Evolutionary conservation across 2,329 filamentous ascomycete genomes (phyloP).

Genomic region (Colletotrichum sp.): DNA sequence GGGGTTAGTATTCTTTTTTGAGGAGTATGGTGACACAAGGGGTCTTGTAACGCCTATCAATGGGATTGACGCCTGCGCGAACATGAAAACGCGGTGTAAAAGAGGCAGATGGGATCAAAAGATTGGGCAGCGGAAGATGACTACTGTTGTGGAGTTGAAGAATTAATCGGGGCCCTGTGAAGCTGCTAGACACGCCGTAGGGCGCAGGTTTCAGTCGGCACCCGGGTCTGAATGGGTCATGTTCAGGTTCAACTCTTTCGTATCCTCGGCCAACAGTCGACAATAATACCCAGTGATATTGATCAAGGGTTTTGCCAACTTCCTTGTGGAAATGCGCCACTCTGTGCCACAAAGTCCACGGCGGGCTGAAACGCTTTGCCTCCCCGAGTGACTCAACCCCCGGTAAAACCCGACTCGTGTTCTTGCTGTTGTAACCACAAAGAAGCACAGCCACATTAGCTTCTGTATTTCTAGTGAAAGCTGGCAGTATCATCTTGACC

Average conservation of each 20-base stretch:
- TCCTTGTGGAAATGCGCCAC: neutral
- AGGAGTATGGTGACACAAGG: too few species aligned
- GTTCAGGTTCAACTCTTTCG: fast-evolving
- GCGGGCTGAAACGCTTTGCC: neutral
- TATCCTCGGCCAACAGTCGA: neutral
- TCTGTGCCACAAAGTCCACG: neutral
- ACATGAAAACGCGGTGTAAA: too few species aligned
- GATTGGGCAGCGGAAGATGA: too few species aligned
- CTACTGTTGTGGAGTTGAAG: too few species aligned
- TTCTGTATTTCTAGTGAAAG: neutral
- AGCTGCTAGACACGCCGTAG: neutral
- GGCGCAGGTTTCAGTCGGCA: neutral
- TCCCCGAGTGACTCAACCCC: neutral
- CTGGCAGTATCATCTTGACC: fast-evolving
- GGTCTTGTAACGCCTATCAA: too few species aligned
- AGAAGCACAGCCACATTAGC: neutral
- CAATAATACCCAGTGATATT: neutral
- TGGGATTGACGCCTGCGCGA: too few species aligned
- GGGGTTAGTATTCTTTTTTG: too few species aligned
- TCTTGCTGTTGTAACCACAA: fast-evolving
- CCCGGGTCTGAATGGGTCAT: neutral
- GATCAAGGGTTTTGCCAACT: fast-evolving
- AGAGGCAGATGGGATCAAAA: too few species aligned
- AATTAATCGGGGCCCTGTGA: neutral
- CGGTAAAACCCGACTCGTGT: neutral